Base-by-base conservation (phyloP, 2,329 filamentous ascomycete species). In the Penicillium hordei region DNA sequence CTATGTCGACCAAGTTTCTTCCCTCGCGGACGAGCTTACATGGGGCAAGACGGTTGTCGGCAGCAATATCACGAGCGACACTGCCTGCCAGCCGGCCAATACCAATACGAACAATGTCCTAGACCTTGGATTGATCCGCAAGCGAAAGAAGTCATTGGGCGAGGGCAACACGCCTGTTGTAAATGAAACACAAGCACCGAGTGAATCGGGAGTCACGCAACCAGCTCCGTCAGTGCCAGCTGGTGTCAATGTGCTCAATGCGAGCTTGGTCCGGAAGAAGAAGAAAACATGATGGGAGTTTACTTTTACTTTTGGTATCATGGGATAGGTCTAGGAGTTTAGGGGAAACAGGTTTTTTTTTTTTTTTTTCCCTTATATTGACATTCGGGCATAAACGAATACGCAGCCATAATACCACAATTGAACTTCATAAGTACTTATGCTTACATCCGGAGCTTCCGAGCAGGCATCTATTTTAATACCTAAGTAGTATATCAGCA, bases 1-100 rank as follows among this genome's bases (percentile, higher is more conserved):
- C 21, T 79, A 76, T 70, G 65, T 77, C 43, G 70, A 75, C 43
- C 73, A 77, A 52, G 72, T 79, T 12, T 73, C 75, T n/a, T 69
- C 67, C 21, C 67, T 75, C 5, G 71, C 72, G 5, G 73, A 76
- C 42, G 62, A 71, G 44, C 67, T 73, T 25, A 69, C 66, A 58
- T 73, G 75, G 62, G 76, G 77, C 17, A 64, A 71, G 50, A 64
- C 61, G 7, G 67, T 79, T 7, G 60, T 66, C 25, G 76, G 76
- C 31, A 70, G 58, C 42, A 69, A 61, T 27, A 54, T 55, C 5
- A 15, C 36, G 4, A 53, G 21, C n/a, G 46, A 15, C n/a, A 23
- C 34, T 49, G 3, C 29, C 17, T 10, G 29, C 10, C 34, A 42
- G 21, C 51, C 58, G 12, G 53, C 57, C n/a, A 58, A 69, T 15